These are phyloP conservation scores for Thalassiosira livingstoniorum DNA, from an alignment of 352 stramenopile genomes.

Conservation along the genomic window DNA sequence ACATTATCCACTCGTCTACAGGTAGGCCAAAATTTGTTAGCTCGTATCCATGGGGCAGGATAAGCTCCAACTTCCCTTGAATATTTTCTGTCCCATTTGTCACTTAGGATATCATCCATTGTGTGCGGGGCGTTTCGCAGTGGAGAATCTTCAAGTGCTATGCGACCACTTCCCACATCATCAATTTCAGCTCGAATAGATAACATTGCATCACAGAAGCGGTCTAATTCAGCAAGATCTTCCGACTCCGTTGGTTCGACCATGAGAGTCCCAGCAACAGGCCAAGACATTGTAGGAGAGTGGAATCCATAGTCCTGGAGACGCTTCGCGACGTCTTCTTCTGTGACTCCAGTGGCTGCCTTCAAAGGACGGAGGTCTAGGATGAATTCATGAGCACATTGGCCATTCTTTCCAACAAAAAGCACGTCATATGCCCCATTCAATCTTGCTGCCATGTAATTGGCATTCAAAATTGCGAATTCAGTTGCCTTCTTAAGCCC, in stretches of 20 bases:
- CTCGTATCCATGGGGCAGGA: conserved; percentile 93
- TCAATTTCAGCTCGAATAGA: conserved; percentile 98
- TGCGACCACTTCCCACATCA: conserved; percentile 92
- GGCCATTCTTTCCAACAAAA: conserved; percentile 95
- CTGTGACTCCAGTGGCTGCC: conserved; percentile 92
- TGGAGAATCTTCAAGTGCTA: conserved; percentile 91
- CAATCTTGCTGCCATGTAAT: conserved; percentile 98
- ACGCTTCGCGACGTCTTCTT: conserved; percentile 98
- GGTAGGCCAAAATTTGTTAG: conserved; percentile 98
- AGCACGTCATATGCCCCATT: conserved; percentile 95
- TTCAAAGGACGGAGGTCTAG: conserved; percentile 98
- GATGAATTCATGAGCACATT: conserved; percentile 99
- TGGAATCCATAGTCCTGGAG: conserved; percentile 99
- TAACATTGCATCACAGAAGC: conserved; percentile 96
- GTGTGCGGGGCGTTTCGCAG: conserved; percentile 98
- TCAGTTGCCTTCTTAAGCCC: conserved; percentile 93
- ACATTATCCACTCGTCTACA: conserved; percentile 98
- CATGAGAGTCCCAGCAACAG: conserved; percentile 98
- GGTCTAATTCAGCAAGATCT: conserved; percentile 97
- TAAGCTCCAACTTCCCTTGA: conserved; percentile 93
- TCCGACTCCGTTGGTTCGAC: conserved; percentile 99
- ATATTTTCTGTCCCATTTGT: conserved; percentile 95
- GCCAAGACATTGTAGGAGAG: conserved; percentile 99
- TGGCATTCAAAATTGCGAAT: conserved; percentile 98
- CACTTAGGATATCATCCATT: conserved; percentile 91